Percentiles rank a stretch among this genome's conserved stretches.
These are phyloP conservation scores for Wickerhamomyces sp. DNA, from an alignment of 1,139 yeast species.

Conservation along the genomic window DNA sequence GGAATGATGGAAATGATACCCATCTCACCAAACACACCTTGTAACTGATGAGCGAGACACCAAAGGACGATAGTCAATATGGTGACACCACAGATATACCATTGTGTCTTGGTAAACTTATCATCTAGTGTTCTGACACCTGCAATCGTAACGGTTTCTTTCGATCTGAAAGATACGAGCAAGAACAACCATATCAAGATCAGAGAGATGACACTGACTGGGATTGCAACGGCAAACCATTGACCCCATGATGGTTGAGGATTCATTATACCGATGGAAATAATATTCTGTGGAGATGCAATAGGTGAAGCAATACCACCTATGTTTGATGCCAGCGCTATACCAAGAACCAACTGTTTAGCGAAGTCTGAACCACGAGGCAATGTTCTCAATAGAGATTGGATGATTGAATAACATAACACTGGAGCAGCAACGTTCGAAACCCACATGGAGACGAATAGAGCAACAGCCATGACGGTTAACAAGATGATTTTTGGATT, in stretches of 20 bases:
- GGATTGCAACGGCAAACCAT: slow-evolving; percentile 86
- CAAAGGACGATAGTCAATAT: slow-evolving; percentile 70
- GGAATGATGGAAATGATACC: slow-evolving; percentile 88
- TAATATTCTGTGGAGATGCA: slow-evolving; percentile 91
- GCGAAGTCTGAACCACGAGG: slow-evolving; percentile 77
- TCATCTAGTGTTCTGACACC: slow-evolving; percentile 51
- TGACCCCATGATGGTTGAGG: slow-evolving; percentile 94
- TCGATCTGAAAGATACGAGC: slow-evolving; percentile 61
- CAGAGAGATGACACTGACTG: slow-evolving; percentile 62
- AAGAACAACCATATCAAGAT: slow-evolving; percentile 68
- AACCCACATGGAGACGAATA: slow-evolving; percentile 91
- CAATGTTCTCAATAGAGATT: slow-evolving; percentile 76
- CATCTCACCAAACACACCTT: slow-evolving; percentile 75
- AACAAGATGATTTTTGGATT: slow-evolving; percentile 72
- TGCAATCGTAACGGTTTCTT: slow-evolving; percentile 48
- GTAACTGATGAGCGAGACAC: slow-evolving; percentile 75
- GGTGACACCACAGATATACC: slow-evolving; percentile 63
- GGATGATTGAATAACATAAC: slow-evolving; percentile 81
- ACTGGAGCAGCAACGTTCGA: slow-evolving; percentile 97
- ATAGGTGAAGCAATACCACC: slow-evolving; percentile 98
- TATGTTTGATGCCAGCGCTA: slow-evolving; percentile 85
- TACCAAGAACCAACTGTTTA: slow-evolving; percentile 79
- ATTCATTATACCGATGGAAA: slow-evolving; percentile 80
- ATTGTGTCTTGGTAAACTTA: slow-evolving; percentile 65
- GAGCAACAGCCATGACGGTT: slow-evolving; percentile 79